A percentile compares a stretch with the other conserved stretches of the same genome.
Conservation (phyloP, 306 rosid genomes). For the Ochetophila trinervis region DNA sequence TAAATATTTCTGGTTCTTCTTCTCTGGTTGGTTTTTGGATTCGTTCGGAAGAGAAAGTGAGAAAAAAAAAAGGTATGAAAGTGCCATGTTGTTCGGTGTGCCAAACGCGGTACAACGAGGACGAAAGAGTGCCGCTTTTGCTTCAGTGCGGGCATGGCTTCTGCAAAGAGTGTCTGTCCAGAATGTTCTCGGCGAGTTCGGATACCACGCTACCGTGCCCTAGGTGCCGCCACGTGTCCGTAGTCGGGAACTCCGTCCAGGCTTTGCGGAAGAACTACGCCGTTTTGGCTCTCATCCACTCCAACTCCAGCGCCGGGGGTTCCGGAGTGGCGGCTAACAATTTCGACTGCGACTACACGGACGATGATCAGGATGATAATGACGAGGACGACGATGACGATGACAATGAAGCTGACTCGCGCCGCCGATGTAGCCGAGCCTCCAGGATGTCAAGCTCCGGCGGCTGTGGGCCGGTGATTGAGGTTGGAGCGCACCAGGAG, state of each 20-base stretch:
- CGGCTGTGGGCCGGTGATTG: conserved; percentile 87
- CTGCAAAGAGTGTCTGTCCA: conserved; percentile 83
- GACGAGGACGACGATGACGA: conserved; percentile 50
- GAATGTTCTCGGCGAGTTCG: conserved; percentile 67
- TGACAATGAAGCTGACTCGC: conserved; percentile 29
- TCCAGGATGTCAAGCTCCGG: conserved; percentile 68
- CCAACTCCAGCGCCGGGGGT: conserved; percentile 26
- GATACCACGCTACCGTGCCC: conserved; percentile 83
- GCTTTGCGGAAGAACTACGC: conserved; percentile 89
- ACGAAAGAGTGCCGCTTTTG: conserved; percentile 89
- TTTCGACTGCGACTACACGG: conserved; percentile 62
- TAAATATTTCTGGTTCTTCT: neutral
- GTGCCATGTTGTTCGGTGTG: conserved; percentile 96
- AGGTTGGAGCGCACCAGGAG: conserved; percentile 75
- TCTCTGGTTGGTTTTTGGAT: conserved; percentile 14
- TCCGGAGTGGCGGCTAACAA: conserved; percentile 22
- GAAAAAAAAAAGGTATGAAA: conserved; percentile 42
- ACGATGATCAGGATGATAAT: conserved; percentile 57
- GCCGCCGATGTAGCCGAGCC: conserved; percentile 53
- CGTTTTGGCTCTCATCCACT: conserved; percentile 71
- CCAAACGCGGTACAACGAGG: conserved; percentile 97
- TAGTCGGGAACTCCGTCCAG: conserved; percentile 83
- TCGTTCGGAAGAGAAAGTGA: neutral
- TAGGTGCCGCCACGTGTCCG: conserved; percentile 81
- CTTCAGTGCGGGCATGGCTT: conserved; percentile 98